phyloP scores from a whole-genome alignment of 106 monocot genomes.

The Dendrobium officinale region DNA sequence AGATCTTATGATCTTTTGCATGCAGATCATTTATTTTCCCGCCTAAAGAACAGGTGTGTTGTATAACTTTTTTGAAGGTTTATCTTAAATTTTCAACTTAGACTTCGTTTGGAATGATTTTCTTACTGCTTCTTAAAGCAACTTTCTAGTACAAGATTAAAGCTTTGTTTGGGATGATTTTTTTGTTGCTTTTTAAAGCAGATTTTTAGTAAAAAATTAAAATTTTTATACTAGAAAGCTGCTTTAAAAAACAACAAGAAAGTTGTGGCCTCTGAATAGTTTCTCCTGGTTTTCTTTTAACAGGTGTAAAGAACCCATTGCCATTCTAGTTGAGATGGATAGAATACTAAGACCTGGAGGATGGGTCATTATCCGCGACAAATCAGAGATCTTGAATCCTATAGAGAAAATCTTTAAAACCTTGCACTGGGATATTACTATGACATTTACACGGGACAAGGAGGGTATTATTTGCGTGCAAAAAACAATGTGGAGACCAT shows the following conservation, averaged over 20 bases:
- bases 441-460: slow-evolving; percentile 70
- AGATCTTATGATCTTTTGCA: slow-evolving; percentile 94
- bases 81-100: too few species aligned
- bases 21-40: slow-evolving; percentile 90
- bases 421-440: slow-evolving; percentile 69
- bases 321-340: slow-evolving; percentile 90
- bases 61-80: too few species aligned
- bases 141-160: too few species aligned
- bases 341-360: slow-evolving; percentile 87
- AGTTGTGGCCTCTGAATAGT: too few species aligned
- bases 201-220: too few species aligned
- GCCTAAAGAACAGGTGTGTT: slow-evolving; percentile 73
- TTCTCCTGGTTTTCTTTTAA: neutral
- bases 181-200: too few species aligned
- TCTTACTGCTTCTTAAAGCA: too few species aligned
- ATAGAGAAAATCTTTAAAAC: slow-evolving; percentile 67
- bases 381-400: slow-evolving; percentile 58
- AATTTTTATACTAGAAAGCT: too few species aligned
- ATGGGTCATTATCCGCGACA: slow-evolving; percentile 92
- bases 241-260: too few species aligned
- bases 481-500: slow-evolving; percentile 76
- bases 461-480: slow-evolving; percentile 77
- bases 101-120: too few species aligned
- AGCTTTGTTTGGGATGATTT: too few species aligned
- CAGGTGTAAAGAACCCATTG: slow-evolving; percentile 84